Evolutionary conservation across 78 protist species (phyloP), one percentile per base, ranked within the genome.

Genomic region (Dictyostelium capitatum): DNA sequence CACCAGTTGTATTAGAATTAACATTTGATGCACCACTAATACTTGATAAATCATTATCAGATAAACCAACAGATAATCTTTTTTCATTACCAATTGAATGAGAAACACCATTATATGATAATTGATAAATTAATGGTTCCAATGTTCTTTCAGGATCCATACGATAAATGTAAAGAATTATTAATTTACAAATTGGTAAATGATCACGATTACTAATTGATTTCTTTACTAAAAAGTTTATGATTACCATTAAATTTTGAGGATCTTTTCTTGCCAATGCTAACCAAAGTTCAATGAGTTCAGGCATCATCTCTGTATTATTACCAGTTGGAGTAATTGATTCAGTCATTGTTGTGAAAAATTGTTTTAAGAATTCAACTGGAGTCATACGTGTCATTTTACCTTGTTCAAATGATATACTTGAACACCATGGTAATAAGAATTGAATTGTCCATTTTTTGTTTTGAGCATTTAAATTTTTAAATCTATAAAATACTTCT

Each of bases 141-240:
- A 87, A 50, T 14, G 92, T 87, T 9, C 59, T 51, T 6, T 74
- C 57, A 0, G 92, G 79, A 37, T 87, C 73, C 51, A 77, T 47
- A 46, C 92, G 70, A 62, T 87, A 87, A 59, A 74, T 77, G 28
- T 87, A 82, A 6, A 87, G 67, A 20, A 87, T 54, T 2, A 87
- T 17, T 4, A 87, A 17, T 80, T 59, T 74, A 50, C 92, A 87
- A 9, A 87, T 87, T 46, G 81, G 72, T 83, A 87, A 77, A 10
- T 74, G 51, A 2, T 87, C 92, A 46, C 72, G 67, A 30, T 69
- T 46, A 32, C 56, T 57, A 7, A 87, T 77, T 30, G 83, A 82
- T 65, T 87, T 87, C n/a, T 77, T 87, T 5, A 87, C 69, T 19
- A 87, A 64, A 64, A 87, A 87, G 92, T 87, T 87, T 15, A 87